Percentiles rank a stretch among this genome's conserved stretches.
These are phyloP conservation scores for Vigna reflexopilosa DNA, from an alignment of 306 rosid species.

Conservation along the genomic window DNA sequence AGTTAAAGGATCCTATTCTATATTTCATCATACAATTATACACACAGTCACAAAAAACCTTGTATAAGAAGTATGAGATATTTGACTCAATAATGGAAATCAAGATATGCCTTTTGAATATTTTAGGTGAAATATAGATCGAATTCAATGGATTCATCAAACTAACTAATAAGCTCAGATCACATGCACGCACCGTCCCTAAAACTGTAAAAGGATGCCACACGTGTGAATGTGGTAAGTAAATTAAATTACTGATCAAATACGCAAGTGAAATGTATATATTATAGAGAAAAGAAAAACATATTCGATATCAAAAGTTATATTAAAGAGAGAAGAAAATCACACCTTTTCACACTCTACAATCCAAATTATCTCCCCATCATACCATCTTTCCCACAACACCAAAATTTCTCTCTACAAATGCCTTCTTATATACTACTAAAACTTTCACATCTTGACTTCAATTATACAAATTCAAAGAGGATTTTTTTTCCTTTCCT, in stretches of 20 bases:
- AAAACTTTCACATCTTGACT: conserved; percentile 50
- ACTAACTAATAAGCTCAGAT: not conserved
- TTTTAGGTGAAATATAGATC: not conserved
- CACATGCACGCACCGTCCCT: not conserved
- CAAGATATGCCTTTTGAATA: not conserved
- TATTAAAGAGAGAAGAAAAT: not conserved
- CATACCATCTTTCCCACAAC: conserved; percentile 29
- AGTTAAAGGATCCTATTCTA: too few species aligned
- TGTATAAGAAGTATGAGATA: too few species aligned
- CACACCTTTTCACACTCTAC: conserved; percentile 37
- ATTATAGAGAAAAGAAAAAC: not conserved
- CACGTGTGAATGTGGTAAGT: not conserved
- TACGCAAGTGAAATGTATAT: not conserved
- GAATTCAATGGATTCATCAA: not conserved
- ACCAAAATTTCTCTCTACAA: conserved; percentile 5
- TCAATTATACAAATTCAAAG: conserved; percentile 34
- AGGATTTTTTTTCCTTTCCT: conserved; percentile 26
- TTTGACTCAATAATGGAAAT: not conserved
- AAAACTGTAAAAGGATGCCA: not conserved
- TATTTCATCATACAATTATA: too few species aligned
- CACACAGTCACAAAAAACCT: too few species aligned
- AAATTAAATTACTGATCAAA: not conserved
- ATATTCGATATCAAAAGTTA: too few species aligned
- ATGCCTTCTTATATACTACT: conserved; percentile 40
- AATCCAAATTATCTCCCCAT: conserved; percentile 44